Percentiles rank a stretch among this genome's conserved stretches.
These are phyloP conservation scores for Cyathus striatus DNA, from an alignment of 768 basidiomycete species.

Conservation along the genomic window DNA sequence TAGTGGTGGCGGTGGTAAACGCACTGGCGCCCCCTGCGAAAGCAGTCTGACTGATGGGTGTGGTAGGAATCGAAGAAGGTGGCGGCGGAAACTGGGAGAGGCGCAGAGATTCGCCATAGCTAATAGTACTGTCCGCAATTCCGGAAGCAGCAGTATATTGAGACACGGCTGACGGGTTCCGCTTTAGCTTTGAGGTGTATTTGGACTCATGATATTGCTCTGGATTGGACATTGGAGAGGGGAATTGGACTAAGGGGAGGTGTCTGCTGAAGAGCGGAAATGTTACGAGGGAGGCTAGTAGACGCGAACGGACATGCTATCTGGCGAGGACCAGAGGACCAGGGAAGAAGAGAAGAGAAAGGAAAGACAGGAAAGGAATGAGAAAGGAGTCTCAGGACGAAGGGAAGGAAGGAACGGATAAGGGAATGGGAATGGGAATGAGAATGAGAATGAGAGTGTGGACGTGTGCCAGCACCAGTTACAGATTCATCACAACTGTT, in stretches of 20 bases:
- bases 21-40: background rate
- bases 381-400: background rate
- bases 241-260: no score
- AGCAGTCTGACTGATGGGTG: slow-evolving; percentile 23
- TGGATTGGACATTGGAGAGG: background rate
- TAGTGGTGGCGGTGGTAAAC: slow-evolving; percentile 8
- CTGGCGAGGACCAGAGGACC: background rate
- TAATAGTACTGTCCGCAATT: slow-evolving; percentile 52
- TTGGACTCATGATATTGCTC: background rate
- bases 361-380: background rate
- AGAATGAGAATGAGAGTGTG: no score
- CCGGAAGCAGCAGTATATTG: slow-evolving; percentile 51
- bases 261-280: no score
- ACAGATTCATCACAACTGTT: background rate
- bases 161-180: slow-evolving; percentile 34
- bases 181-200: slow-evolving; percentile 4
- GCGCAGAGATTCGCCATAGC: slow-evolving; percentile 32
- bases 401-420: background rate
- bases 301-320: background rate
- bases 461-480: background rate
- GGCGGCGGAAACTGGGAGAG: slow-evolving; percentile 52
- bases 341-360: background rate
- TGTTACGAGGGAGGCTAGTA: background rate
- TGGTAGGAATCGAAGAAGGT: slow-evolving; percentile 40
- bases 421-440: background rate